Evolutionary conservation across 345 rosid species (phyloP).

Genomic region (Rhodamnia rubescens): DNA sequence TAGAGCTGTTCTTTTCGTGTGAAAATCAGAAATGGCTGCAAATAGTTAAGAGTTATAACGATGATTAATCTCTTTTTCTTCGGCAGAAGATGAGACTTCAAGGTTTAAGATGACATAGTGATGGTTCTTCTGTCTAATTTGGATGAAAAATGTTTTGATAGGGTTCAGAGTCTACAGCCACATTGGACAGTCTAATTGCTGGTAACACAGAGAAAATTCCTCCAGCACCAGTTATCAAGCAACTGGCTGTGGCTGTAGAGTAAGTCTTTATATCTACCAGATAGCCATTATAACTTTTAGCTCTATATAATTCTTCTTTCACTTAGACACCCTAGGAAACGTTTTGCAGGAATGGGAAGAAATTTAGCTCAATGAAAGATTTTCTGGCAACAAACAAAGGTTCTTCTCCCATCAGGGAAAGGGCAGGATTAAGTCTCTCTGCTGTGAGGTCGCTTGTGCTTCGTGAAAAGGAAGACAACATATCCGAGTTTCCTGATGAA

Average conservation of each 20-base stretch:
- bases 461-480: constrained; percentile 84
- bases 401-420: constrained; percentile 81
- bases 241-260: constrained; percentile 71
- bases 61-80: background rate
- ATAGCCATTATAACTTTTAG: background rate
- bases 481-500: constrained; percentile 51
- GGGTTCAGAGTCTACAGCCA: constrained; percentile 41
- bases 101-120: background rate
- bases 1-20: background rate
- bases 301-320: background rate
- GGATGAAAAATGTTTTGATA: constrained; percentile 11
- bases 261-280: constrained; percentile 27
- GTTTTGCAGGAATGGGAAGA: constrained; percentile 57
- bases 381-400: constrained; percentile 49
- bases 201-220: constrained; percentile 54
- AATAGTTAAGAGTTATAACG: background rate
- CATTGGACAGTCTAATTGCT: constrained; percentile 45
- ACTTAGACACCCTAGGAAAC: background rate
- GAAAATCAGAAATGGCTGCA: background rate
- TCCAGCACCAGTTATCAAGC: constrained; percentile 59
- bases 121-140: background rate
- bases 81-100: background rate
- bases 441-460: constrained; percentile 82
- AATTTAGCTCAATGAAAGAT: constrained; percentile 68
- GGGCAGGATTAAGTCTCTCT: constrained; percentile 73